Base-by-base conservation (phyloP, 225 moss, liverwort and hornwort species). In the Sphagnum tenellum region DNA sequence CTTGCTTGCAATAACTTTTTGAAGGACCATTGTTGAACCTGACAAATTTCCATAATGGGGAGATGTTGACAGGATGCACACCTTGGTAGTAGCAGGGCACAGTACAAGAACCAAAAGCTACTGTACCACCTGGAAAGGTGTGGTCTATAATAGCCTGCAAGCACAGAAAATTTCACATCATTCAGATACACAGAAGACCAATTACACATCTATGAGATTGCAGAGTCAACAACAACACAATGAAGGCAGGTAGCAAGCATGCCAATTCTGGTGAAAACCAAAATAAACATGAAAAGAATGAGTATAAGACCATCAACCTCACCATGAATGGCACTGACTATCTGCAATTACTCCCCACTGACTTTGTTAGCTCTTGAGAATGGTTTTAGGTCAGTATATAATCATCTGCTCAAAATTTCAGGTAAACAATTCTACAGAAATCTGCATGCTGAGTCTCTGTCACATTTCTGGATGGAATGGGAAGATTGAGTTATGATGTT, bases 31-130 rank as follows among this genome's bases (percentile, higher is more conserved):
- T 13, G 14, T 7, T 60, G n/a, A 45, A 29, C 29, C 59, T 60
- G 45, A 6, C 59, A 7, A 7, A 13, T 45, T 60, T 13, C 7
- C 7, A n/a, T 45, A 6, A 60, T 5, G 5, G 45, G 14, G 14
- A 7, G 8, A 13, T 6, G 7, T 13, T 7, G 45, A 48, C 45
- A 57, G 9, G 55, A 60, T 48, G 55, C 71, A 66, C 69, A 88
- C 85, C 88, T 86, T 79, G 78, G 56, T 89, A 84, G 71, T 87
- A 89, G 79, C 73, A 86, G 4, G 89, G 89, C 48, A 87, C 74
- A 69, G 86, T 89, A 64, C 86, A 89, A 67, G 86, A 84, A 64
- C 89, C 89, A 71, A 89, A 87, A 13, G 86, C 86, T 77, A 87
- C 89, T 58, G 89, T 83, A 47, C 89, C 89, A 72, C 86, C 89